phyloP scores from a whole-genome alignment of 257 asterid species.

The Gentiana straminea region DNA sequence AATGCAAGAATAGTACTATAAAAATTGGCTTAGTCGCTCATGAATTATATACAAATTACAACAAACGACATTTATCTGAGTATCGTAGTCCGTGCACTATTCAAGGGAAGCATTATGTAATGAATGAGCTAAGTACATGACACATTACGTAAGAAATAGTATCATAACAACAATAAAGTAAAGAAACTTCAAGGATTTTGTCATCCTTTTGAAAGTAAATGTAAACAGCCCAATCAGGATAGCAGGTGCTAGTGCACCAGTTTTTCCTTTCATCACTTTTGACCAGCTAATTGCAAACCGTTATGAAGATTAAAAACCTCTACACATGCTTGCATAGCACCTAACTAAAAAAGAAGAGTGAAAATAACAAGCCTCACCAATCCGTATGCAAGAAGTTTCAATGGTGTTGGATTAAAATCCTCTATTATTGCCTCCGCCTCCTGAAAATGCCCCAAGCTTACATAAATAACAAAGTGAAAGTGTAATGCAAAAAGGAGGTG shows the following conservation, averaged over 20 bases:
- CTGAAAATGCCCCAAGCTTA: constrained; percentile 26
- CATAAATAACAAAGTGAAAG: constrained; percentile 7
- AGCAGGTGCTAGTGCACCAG: no score
- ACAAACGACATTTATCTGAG: no score
- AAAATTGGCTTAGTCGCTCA: neutral
- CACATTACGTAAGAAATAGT: no score
- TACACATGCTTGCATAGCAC: neutral
- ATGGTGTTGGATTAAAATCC: constrained; percentile 72
- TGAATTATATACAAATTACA: neutral
- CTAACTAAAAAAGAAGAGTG: neutral
- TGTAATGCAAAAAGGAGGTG: neutral
- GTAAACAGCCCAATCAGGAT: neutral
- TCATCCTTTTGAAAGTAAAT: neutral
- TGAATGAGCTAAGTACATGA: no score
- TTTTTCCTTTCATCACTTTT: neutral
- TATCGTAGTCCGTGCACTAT: no score
- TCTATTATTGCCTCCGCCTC: constrained; percentile 90
- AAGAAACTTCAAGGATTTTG: neutral
- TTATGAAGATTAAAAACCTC: neutral
- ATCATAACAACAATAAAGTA: no score
- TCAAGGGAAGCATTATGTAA: no score
- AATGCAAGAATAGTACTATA: neutral
- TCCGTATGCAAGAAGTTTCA: constrained; percentile 51
- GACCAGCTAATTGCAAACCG: neutral
- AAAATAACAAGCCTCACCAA: constrained; percentile 29